These are phyloP conservation scores for Rhododendron ferrugineum DNA, from an alignment of 148 eudicot genomes.

Conservation along the genomic window DNA sequence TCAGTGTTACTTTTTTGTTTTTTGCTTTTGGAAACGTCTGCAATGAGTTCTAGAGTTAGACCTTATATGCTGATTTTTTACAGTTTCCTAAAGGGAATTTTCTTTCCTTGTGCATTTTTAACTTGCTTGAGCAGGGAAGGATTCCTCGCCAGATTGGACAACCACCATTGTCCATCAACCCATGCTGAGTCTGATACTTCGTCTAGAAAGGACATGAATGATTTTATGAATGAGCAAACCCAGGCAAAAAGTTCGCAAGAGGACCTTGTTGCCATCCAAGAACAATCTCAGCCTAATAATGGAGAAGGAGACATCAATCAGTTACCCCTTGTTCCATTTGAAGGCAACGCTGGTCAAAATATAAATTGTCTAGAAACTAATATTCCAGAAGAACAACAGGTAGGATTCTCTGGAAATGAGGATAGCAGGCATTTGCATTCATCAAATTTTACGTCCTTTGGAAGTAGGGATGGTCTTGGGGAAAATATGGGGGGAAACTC, in stretches of 20 bases:
- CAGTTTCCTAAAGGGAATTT: background rate
- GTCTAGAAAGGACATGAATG: constrained; percentile 22
- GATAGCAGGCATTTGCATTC: constrained; percentile 14
- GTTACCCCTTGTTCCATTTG: constrained; percentile 13
- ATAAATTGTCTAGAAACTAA: constrained; percentile 16
- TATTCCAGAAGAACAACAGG: constrained; percentile 25
- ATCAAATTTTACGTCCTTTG: constrained; percentile 3
- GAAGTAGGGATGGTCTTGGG: constrained; percentile 1
- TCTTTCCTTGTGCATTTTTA: background rate
- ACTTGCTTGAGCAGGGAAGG: constrained; percentile 61
- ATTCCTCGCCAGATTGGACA: constrained; percentile 64
- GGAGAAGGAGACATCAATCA: constrained; percentile 19
- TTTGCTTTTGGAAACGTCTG: background rate
- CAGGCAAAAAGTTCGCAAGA: constrained; percentile 31
- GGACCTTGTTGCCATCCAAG: constrained; percentile 24
- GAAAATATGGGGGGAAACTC: constrained; percentile 11
- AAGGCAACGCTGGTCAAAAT: constrained; percentile 12
- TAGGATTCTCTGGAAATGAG: constrained; percentile 18
- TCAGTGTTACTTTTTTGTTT: background rate
- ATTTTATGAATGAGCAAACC: constrained; percentile 25
- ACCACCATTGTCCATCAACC: constrained; percentile 28
- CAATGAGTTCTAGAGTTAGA: background rate
- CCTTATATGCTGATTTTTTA: background rate
- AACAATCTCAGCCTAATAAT: constrained; percentile 22
- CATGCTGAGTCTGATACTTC: constrained; percentile 34